Base-by-base conservation (phyloP, 116 monocot species). In the Trichopus zeylanicus region DNA sequence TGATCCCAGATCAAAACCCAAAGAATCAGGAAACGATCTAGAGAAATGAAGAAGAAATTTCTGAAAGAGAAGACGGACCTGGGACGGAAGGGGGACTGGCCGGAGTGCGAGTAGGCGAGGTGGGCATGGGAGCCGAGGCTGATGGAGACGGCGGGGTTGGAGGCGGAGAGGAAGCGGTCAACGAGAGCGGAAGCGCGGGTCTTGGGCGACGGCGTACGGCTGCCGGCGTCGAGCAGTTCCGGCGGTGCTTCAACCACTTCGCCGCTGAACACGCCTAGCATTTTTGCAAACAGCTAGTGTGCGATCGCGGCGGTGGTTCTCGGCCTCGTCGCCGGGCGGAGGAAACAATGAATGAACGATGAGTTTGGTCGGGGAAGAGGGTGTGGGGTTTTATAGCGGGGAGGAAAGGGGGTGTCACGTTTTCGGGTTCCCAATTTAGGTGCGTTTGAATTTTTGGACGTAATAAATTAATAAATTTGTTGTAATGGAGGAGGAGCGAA, bases 201-300 rank as follows among this genome's bases (percentile, higher is more conserved):
- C 76, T 97, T 97, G 0, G 97, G 91, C 30, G 97, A 87, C 62
- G 97, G 97, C 28, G 97, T 90, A 53, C 91, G 61, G 79, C 90
- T 87, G 3, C 91, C 97, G 31, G 97, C 97, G 4, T 70, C 81
- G 56, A 81, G 74, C 70, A 97, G 65, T 71, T 97, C 97, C 62
- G 73, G 71, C 72, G 97, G 97, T 23, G 84, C 75, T 60, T 78
- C 84, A 61, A 84, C 91, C 65, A 91, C 65, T 56, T 73, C 73
- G 0, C 90, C 75, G 64, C 90, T 84, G 66, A 95, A 95, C 56
- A 95, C 90, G 21, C 87, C 86, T 77, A 95, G 59, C 95, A 95
- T 95, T 64, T 60, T 33, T n/a, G 10, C 12, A n/a, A n/a, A n/a
- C n/a, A n/a, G n/a, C n/a, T n/a, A n/a, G n/a, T n/a, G n/a, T n/a